Evolutionary conservation across 2,329 filamentous ascomycete species (phyloP), one percentile per base, ranked within the genome.

Genomic region (Periglandula ipomoeae): DNA sequence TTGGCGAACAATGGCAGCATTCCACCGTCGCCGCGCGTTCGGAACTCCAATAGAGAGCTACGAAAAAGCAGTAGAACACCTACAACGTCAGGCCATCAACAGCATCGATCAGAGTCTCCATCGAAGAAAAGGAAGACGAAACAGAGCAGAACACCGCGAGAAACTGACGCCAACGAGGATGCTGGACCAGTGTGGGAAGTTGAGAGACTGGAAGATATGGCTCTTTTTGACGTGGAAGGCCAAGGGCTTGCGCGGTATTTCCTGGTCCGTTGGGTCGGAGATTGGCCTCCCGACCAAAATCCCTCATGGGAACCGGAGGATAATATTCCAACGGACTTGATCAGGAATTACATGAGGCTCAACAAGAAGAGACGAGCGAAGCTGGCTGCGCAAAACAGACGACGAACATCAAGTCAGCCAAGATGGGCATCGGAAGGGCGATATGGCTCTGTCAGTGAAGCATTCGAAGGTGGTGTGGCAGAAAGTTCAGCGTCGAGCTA

Each of bases 301-400:
- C 74, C 75, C 0, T 75, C 76, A 0, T 81, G 78, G 78, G 78
- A 81, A 55, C 77, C 76, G 0, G 70, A 73, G 52, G 68, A 68
- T 3, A 77, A 79, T 46, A 69, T 81, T 2, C 60, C 72, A 0
- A 49, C 58, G 0, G 50, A 50, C 0, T 56, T 79, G 35, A 62
- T 78, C 1, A 62, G 59, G 6, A 61, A 61, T 2, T 81, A 72
- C 49, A 50, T 61, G 8, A 68, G 65, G 44, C 54, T 55, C 11
- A 47, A 40, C 3, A 61, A 55, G 19, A 60, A 58, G 41, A 62
- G 61, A 51, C 52, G 53, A 11, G 39, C 46, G n/a, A 43, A 35
- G 26, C 38, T 49, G 11, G 39, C 50, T 27, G 23, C 41, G 3
- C 19, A 30, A 50, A 48, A 44, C 38, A 49, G 9, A 20, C 42